Conservation (phyloP, 176 grass and related monocot genomes). For the Metroxylon sagu region DNA sequence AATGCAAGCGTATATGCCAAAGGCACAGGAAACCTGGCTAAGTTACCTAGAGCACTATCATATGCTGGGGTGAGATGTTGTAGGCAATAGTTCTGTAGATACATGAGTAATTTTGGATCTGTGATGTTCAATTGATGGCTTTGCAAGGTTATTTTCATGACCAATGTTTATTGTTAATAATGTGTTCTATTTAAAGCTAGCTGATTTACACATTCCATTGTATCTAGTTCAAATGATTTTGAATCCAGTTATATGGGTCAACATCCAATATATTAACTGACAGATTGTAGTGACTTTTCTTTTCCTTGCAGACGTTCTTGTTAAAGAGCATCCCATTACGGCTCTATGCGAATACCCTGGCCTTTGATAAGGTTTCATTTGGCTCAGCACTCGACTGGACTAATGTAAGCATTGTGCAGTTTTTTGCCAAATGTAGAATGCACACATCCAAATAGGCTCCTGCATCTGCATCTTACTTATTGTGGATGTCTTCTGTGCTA, state of each 20-base stretch:
- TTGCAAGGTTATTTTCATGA: too few species aligned
- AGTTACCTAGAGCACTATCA: conserved; percentile 62
- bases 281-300: not conserved
- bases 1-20: conserved; percentile 81
- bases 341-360: conserved; percentile 46
- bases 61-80: conserved; percentile 63
- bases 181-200: too few species aligned
- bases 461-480: too few species aligned
- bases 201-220: too few species aligned
- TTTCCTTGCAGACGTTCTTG: conserved; percentile 39
- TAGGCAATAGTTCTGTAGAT: not conserved
- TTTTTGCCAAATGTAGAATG: not conserved
- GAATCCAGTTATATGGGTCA: too few species aligned
- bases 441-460: too few species aligned
- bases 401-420: conserved; percentile 46
- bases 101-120: too few species aligned
- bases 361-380: conserved; percentile 40
- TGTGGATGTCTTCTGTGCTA: too few species aligned
- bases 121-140: too few species aligned
- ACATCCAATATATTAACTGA: too few species aligned
- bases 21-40: conserved; percentile 58
- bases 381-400: conserved; percentile 52
- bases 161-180: too few species aligned
- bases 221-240: too few species aligned
- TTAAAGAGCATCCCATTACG: conserved; percentile 76